phyloP scores from a whole-genome alignment of 768 basidiomycete species.

The Strobilomyces echinocephalus region DNA sequence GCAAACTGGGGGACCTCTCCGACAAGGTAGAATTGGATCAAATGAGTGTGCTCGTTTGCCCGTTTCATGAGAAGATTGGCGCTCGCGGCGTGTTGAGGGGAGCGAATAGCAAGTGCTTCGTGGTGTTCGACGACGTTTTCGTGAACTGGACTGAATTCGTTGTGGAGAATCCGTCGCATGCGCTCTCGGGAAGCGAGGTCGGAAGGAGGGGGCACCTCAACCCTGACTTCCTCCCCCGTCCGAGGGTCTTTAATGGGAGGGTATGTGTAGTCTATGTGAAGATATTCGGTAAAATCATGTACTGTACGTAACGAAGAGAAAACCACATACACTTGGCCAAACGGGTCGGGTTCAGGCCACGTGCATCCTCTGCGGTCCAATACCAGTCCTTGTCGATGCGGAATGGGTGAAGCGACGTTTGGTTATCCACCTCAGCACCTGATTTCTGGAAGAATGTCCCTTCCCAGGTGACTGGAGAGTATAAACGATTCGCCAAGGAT shows the following conservation, averaged over 20 bases:
- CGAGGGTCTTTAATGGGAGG: slow-evolving; percentile 9
- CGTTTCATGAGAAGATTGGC: slow-evolving; percentile 2
- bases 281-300: neutral
- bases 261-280: slow-evolving; percentile 17
- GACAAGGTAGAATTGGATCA: slow-evolving; percentile 8
- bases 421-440: neutral
- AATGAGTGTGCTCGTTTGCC: neutral
- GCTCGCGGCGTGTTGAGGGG: neutral
- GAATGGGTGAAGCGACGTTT: slow-evolving; percentile 12
- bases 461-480: neutral
- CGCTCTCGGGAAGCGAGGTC: slow-evolving; percentile 1
- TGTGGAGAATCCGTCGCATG: neutral
- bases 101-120: neutral
- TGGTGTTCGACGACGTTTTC: neutral
- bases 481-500: neutral
- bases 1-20: slow-evolving; percentile 14
- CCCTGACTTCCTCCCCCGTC: neutral
- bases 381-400: too few species aligned
- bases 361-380: slow-evolving; percentile 13
- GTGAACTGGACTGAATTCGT: neutral
- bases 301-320: neutral
- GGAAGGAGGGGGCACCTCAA: too few species aligned
- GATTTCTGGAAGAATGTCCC: slow-evolving; percentile 1
- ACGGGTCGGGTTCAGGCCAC: slow-evolving; percentile 2
- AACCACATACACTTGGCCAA: slow-evolving; percentile 8